phyloP scores from a whole-genome alignment of 768 basidiomycete genomes.

The Epithele typhae region DNA sequence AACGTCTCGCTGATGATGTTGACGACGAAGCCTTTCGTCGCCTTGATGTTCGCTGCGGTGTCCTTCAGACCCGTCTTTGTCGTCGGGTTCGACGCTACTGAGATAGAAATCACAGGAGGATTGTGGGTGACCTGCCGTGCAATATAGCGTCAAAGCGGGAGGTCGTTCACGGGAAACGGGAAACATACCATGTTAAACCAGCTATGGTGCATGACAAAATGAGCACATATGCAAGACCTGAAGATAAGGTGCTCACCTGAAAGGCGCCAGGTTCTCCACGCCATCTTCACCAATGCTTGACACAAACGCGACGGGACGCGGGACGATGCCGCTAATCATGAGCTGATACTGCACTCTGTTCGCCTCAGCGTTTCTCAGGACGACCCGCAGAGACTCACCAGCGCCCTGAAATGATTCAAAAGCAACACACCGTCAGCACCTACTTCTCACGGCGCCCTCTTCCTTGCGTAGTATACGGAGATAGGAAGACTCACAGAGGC shows the following conservation, averaged over 20 bases:
- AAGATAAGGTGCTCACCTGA: constrained; percentile 28
- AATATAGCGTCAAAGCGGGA: neutral
- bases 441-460: too few relatives aligned
- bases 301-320: constrained; percentile 42
- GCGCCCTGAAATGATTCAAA: too few relatives aligned
- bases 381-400: too few relatives aligned
- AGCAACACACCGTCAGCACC: too few relatives aligned
- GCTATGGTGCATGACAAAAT: constrained; percentile 1
- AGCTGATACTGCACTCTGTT: constrained; percentile 28
- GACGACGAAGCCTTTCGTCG: constrained; percentile 46
- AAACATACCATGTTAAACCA: constrained; percentile 19
- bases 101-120: constrained; percentile 42
- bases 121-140: constrained; percentile 26
- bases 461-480: neutral
- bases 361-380: too few relatives aligned
- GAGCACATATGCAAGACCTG: neutral
- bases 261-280: constrained; percentile 37
- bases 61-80: constrained; percentile 31
- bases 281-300: constrained; percentile 32
- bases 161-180: neutral
- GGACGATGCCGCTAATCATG: constrained; percentile 36
- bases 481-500: constrained; percentile 17
- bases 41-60: constrained; percentile 42
- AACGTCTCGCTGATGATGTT: constrained; percentile 55
- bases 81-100: constrained; percentile 27